Evolutionary conservation across 1,284 basidiomycete species (phyloP).

Genomic region (Pisolithus thermaeus): DNA sequence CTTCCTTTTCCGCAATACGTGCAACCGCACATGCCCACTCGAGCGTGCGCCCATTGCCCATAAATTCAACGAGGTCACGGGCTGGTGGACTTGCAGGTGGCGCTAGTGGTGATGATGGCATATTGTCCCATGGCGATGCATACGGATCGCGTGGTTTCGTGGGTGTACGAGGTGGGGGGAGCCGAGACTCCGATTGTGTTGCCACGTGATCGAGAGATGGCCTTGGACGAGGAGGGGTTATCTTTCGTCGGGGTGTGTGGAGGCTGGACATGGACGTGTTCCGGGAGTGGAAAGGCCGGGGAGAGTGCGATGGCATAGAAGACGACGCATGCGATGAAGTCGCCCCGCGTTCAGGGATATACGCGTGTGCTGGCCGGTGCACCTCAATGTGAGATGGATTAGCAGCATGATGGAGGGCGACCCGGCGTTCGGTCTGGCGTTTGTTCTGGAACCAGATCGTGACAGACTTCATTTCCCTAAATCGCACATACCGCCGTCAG

Average conservation of each 20-base stretch:
- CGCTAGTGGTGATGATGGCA: conserved; percentile 62
- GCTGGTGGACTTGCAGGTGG: conserved; percentile 46
- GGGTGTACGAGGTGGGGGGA: conserved; percentile 40
- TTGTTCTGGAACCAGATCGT: conserved; percentile 83
- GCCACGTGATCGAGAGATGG: conserved; percentile 58
- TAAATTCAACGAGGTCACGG: conserved; percentile 45
- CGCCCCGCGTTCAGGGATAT: conserved; percentile 1
- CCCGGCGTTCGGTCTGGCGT: conserved; percentile 67
- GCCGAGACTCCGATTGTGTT: conserved; percentile 48
- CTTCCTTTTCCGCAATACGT: conserved; percentile 26
- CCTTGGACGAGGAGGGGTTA: conserved; percentile 24
- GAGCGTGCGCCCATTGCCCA: conserved; percentile 46
- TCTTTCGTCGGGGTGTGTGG: conserved; percentile 18
- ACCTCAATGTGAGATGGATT: conserved; percentile 15
- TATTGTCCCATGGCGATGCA: conserved; percentile 55
- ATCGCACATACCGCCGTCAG: conserved; percentile 12
- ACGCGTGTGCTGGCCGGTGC: conserved; percentile 6
- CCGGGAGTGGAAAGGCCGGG: conserved; percentile 21
- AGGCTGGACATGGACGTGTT: conserved; percentile 13
- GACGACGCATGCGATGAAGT: conserved; percentile 21
- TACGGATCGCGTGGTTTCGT: conserved; percentile 33
- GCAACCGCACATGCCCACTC: conserved; percentile 72
- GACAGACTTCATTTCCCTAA: conserved; percentile 69
- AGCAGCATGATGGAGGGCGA: conserved; percentile 41
- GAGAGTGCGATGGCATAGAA: conserved; percentile 24